phyloP scores from a whole-genome alignment of 2,329 filamentous ascomycete species.

The Colletotrichum shisoi region DNA sequence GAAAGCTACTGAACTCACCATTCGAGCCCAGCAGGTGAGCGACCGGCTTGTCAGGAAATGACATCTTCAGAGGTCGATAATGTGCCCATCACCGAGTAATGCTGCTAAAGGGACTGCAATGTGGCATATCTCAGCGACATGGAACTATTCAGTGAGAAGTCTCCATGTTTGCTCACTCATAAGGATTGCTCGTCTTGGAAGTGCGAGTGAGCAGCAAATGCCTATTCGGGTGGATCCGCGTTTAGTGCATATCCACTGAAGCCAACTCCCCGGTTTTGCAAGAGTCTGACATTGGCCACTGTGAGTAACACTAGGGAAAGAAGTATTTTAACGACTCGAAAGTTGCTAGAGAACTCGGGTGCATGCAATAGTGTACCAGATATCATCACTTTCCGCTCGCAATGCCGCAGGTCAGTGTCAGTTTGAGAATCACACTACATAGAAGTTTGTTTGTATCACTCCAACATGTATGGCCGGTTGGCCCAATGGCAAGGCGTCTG shows the following conservation, averaged over 20 bases:
- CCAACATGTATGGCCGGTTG: constrained; percentile 43
- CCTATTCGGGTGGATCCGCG: constrained; percentile 15
- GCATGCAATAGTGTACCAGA: background rate
- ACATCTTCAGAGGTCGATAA: constrained; percentile 47
- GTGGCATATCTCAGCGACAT: constrained; percentile 15
- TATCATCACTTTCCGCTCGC: too few species aligned
- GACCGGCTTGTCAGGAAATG: constrained; percentile 58
- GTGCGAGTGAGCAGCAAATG: constrained; percentile 1
- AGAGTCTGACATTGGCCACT: too few species aligned
- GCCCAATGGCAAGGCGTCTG: constrained; percentile 55
- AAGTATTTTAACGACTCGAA: background rate
- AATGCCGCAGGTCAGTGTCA: too few species aligned
- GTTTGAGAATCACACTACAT: background rate
- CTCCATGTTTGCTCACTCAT: constrained; percentile 1
- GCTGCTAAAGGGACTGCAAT: background rate
- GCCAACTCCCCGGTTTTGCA: background rate
- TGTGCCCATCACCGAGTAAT: constrained; percentile 26
- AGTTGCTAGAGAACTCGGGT: background rate
- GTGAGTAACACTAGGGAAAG: background rate
- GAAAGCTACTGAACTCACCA: constrained; percentile 53
- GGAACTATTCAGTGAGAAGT: background rate
- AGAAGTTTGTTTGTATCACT: too few species aligned
- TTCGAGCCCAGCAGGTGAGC: constrained; percentile 67
- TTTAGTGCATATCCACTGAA: constrained; percentile 33
- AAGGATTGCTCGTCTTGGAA: constrained; percentile 1